These are phyloP conservation scores for Tetradesmus obliquus DNA, from an alignment of 139 green algal species.

Conservation along the genomic window DNA sequence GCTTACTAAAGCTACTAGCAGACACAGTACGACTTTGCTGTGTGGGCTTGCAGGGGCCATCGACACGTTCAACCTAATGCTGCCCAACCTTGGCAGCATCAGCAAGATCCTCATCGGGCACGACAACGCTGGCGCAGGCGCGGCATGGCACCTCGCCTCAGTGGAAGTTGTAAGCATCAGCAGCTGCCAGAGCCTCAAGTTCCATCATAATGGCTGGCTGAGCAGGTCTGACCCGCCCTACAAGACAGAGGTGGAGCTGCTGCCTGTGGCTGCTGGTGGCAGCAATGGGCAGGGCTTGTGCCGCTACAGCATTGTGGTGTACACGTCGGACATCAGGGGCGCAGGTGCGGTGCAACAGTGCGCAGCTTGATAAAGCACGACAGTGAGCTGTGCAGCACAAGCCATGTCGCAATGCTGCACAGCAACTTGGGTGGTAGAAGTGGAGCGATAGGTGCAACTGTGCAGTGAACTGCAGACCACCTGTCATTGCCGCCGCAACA, in stretches of 20 bases:
- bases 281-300: background rate
- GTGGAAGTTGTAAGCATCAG: slow-evolving; percentile 62
- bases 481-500: too few species aligned
- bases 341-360: slow-evolving; percentile 15
- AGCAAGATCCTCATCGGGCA: slow-evolving; percentile 70
- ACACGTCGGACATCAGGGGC: slow-evolving; percentile 67
- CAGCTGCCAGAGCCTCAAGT: slow-evolving; percentile 50
- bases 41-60: background rate
- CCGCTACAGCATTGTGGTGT: slow-evolving; percentile 61
- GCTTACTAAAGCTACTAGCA: background rate
- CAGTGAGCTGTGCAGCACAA: too few species aligned
- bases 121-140: slow-evolving; percentile 65
- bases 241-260: slow-evolving; percentile 61
- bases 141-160: slow-evolving; percentile 71
- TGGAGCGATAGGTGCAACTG: too few species aligned
- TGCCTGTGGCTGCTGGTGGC: slow-evolving; percentile 25
- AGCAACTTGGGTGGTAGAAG: too few species aligned
- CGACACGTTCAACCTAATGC: slow-evolving; percentile 63
- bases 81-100: slow-evolving; percentile 59
- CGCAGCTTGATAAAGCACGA: too few species aligned
- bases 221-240: slow-evolving; percentile 62
- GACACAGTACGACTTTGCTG: background rate
- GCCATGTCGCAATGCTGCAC: too few species aligned
- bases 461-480: too few species aligned
- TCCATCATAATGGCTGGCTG: slow-evolving; percentile 66